Evolutionary conservation across 2,329 filamentous ascomycete genomes (phyloP).

Genomic region (Dothideomycetes sp.): DNA sequence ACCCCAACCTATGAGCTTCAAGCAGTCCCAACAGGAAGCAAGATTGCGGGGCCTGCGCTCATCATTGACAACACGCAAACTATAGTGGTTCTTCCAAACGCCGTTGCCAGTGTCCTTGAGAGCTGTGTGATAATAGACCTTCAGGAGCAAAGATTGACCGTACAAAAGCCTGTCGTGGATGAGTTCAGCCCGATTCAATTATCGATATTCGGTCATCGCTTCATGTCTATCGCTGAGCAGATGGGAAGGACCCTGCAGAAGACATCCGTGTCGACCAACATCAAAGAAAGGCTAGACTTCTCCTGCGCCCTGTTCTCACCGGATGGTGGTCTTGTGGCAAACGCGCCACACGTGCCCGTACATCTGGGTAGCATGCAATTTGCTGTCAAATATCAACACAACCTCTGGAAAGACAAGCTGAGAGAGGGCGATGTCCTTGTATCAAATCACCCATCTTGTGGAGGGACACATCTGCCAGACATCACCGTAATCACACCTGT

Average conservation of each 20-base stretch:
- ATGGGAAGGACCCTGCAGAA: slow-evolving; percentile 50
- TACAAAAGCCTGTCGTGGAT: slow-evolving; percentile 16
- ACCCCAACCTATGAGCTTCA: slow-evolving; percentile 22
- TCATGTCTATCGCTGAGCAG: slow-evolving; percentile 52
- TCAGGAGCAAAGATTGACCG: slow-evolving; percentile 6
- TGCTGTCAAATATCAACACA: slow-evolving; percentile 23
- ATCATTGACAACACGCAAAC: slow-evolving; percentile 38
- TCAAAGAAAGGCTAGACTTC: slow-evolving; percentile 37
- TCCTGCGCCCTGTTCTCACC: slow-evolving; percentile 37
- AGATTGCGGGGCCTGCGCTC: slow-evolving; percentile 25
- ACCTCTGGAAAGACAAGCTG: slow-evolving; percentile 19
- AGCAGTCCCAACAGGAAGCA: slow-evolving; percentile 17
- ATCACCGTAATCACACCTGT: slow-evolving; percentile 24
- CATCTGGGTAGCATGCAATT: slow-evolving; percentile 29
- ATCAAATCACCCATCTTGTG: slow-evolving; percentile 22
- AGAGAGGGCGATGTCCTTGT: slow-evolving; percentile 24
- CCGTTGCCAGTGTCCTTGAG: slow-evolving; percentile 30
- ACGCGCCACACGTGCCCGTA: slow-evolving; percentile 35
- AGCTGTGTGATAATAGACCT: slow-evolving; percentile 33
- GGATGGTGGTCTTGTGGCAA: slow-evolving; percentile 34
- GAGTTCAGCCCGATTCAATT: slow-evolving; percentile 43
- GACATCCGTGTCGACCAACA: slow-evolving; percentile 45
- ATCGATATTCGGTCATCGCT: slow-evolving; percentile 47
- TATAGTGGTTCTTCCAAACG: slow-evolving; percentile 32
- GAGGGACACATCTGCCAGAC: slow-evolving; percentile 25